Conservation (phyloP, 352 stramenopile species). For the Phytophthora sp. region DNA sequence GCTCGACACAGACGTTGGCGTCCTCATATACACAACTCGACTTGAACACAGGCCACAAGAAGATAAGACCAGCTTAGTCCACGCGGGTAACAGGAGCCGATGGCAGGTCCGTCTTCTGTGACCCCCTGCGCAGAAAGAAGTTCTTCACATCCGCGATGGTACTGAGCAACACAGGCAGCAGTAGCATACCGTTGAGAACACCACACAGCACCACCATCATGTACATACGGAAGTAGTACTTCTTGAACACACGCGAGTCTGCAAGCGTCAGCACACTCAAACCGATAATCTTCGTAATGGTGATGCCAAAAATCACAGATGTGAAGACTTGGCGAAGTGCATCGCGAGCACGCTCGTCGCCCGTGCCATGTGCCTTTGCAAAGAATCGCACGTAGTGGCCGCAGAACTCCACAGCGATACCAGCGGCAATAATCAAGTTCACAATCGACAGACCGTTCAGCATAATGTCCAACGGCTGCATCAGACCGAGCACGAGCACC, state of each 20-base stretch:
- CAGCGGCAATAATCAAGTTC: slow-evolving; percentile 85
- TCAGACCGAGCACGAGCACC: slow-evolving; percentile 57
- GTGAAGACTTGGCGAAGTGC: slow-evolving; percentile 65
- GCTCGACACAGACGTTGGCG: background rate
- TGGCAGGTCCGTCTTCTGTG: slow-evolving; percentile 21
- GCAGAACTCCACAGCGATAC: slow-evolving; percentile 85
- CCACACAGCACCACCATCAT: slow-evolving; percentile 82
- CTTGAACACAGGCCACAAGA: slow-evolving; percentile 13
- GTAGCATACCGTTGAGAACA: slow-evolving; percentile 75
- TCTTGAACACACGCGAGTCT: slow-evolving; percentile 87
- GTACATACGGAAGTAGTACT: slow-evolving; percentile 94
- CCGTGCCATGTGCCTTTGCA: slow-evolving; percentile 39
- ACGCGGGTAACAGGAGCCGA: slow-evolving; percentile 37
- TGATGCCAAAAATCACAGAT: slow-evolving; percentile 87
- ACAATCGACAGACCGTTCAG: slow-evolving; percentile 88
- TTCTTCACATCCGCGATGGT: slow-evolving; percentile 52
- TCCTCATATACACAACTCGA: slow-evolving; percentile 20
- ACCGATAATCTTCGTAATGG: slow-evolving; percentile 87
- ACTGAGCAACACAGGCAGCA: slow-evolving; percentile 72
- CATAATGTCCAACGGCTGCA: slow-evolving; percentile 66
- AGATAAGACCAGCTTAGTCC: slow-evolving; percentile 19
- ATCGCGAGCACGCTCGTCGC: slow-evolving; percentile 52
- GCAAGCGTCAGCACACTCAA: slow-evolving; percentile 84
- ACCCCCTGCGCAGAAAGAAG: slow-evolving; percentile 44
- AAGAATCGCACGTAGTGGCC: slow-evolving; percentile 83